Conservation (phyloP, 2,329 filamentous ascomycete species). For the Diaporthe ampelina region DNA sequence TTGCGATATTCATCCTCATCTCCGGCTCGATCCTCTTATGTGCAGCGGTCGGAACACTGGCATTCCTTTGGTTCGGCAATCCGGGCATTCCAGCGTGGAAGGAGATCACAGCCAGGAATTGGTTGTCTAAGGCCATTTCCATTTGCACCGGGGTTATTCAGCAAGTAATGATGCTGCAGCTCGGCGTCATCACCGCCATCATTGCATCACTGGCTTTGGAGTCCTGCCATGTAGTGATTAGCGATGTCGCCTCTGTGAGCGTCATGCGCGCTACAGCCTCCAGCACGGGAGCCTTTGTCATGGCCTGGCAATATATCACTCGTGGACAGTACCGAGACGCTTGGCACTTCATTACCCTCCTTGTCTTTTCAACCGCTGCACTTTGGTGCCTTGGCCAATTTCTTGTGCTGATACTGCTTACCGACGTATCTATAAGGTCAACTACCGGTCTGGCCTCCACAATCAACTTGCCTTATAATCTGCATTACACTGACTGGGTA, state of each 20-base stretch:
- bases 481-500: not conserved
- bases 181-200: not conserved
- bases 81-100: not conserved
- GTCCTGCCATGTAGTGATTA: not conserved
- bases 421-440: not conserved
- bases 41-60: not conserved
- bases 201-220: slow-evolving; percentile 21
- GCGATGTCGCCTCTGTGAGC: slow-evolving; percentile 7
- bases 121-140: not conserved
- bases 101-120: not conserved
- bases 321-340: not conserved
- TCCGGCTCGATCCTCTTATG: not conserved
- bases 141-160: not conserved
- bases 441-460: not conserved
- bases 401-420: not conserved
- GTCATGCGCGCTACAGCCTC: not conserved
- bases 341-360: not conserved
- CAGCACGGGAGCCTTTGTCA: not conserved
- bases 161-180: not conserved
- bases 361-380: not conserved
- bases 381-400: slow-evolving; percentile 3
- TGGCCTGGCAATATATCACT: not conserved
- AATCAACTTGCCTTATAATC: not conserved
- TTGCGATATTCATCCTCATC: not conserved
- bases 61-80: not conserved